These are phyloP conservation scores for Ajuga chamaepitys DNA, from an alignment of 257 asterid species.

Conservation along the genomic window DNA sequence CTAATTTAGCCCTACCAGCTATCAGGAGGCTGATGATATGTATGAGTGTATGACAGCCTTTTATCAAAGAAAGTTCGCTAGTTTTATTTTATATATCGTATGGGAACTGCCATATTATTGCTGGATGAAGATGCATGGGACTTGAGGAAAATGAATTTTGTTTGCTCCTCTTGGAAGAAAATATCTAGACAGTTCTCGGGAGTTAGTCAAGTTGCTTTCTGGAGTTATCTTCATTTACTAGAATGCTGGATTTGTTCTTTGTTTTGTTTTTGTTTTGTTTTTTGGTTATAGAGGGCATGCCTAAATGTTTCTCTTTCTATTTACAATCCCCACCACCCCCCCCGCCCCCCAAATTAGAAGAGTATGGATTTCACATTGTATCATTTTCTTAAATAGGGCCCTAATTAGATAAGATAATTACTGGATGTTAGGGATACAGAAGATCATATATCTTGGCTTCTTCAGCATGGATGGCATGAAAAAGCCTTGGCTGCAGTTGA, in stretches of 20 bases:
- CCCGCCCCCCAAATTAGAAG: not conserved
- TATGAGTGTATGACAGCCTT: not conserved
- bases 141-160: conserved; percentile 8
- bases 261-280: no score
- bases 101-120: not conserved
- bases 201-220: not conserved
- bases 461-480: conserved; percentile 91
- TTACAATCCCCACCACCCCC: not conserved
- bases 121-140: conserved; percentile 11
- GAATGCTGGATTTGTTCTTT: not conserved
- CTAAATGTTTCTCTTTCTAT: conserved; percentile 5
- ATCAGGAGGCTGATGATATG: not conserved
- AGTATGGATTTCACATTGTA: conserved; percentile 2
- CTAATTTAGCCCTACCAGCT: not conserved
- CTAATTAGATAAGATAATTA: conserved; percentile 6
- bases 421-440: conserved; percentile 79
- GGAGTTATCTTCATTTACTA: not conserved
- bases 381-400: conserved; percentile 7
- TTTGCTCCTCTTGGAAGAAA: conserved; percentile 4
- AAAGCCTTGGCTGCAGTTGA: conserved; percentile 97
- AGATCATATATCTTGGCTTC: conserved; percentile 99
- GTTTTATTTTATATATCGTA: not conserved
- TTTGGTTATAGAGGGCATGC: not conserved
- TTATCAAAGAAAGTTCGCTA: not conserved
- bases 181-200: not conserved